Conservation (phyloP, 805 yeast species). For the Saccharomyces mikatae region DNA sequence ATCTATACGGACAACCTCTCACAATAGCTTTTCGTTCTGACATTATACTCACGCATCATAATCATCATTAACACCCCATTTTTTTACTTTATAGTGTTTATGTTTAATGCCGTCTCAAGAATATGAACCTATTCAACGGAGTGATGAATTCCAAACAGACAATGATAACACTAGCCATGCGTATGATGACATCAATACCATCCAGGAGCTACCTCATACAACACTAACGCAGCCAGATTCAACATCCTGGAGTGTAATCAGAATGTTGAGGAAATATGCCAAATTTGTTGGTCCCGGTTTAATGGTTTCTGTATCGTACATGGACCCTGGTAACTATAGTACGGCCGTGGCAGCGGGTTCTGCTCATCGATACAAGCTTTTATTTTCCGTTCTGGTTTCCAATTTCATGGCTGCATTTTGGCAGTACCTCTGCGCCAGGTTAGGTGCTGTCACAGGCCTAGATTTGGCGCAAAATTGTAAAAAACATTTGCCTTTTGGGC, state of each 20-base stretch:
- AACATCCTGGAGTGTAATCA: slow-evolving; percentile 3
- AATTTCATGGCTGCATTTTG: slow-evolving; percentile 81
- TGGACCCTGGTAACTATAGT: slow-evolving; percentile 97
- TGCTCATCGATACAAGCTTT: slow-evolving; percentile 65
- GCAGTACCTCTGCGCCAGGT: slow-evolving; percentile 75
- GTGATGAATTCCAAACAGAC: not conserved
- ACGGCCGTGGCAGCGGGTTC: slow-evolving; percentile 95
- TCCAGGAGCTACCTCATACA: not conserved
- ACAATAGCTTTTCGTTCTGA: not conserved
- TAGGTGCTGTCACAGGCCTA: slow-evolving; percentile 90
- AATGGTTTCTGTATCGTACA: slow-evolving; percentile 89
- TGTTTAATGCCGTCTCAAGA: slow-evolving; percentile 4
- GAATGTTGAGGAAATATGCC: slow-evolving; percentile 40
- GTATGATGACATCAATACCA: not conserved
- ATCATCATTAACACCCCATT: not conserved
- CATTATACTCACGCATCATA: not conserved
- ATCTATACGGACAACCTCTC: not conserved
- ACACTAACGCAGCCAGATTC: not conserved
- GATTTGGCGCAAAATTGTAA: slow-evolving; percentile 86
- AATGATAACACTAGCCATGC: not conserved
- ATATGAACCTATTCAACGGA: slow-evolving; percentile 5
- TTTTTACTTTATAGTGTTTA: not conserved
- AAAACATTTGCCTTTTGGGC: slow-evolving; percentile 54
- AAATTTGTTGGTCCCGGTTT: slow-evolving; percentile 88
- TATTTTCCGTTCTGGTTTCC: slow-evolving; percentile 71